Percentiles rank a stretch among this genome's conserved stretches.
These are phyloP conservation scores for Kernera saxatilis DNA, from an alignment of 345 rosid species.

Conservation along the genomic window DNA sequence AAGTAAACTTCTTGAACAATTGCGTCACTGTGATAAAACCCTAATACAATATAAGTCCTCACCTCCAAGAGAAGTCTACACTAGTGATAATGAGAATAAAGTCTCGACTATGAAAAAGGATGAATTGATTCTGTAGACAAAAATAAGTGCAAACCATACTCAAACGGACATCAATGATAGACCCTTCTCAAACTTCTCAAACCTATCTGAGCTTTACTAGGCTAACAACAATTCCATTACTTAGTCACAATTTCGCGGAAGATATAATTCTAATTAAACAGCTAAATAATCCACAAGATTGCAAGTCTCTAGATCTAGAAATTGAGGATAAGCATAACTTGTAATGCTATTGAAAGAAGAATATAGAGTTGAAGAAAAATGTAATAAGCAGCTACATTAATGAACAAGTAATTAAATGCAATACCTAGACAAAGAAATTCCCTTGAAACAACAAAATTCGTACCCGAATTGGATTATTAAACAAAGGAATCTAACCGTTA, in stretches of 20 bases:
- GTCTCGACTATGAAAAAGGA: not conserved
- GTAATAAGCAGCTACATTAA: not conserved
- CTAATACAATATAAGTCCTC: not conserved
- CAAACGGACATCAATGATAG: too few relatives aligned
- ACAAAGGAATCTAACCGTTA: too few relatives aligned
- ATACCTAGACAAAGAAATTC: not conserved
- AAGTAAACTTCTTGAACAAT: conserved; percentile 1
- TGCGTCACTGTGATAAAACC: not conserved
- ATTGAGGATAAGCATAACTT: not conserved
- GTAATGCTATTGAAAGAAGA: not conserved
- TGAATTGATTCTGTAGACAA: not conserved
- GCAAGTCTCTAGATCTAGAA: not conserved
- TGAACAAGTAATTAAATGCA: not conserved
- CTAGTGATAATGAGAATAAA: not conserved
- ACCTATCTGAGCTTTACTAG: not conserved
- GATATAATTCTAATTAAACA: not conserved
- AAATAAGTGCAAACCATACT: not conserved
- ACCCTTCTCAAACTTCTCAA: not conserved
- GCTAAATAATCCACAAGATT: not conserved
- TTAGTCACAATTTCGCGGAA: not conserved
- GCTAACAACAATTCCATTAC: not conserved
- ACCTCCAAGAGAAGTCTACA: not conserved
- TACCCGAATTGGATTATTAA: too few relatives aligned
- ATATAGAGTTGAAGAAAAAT: not conserved
- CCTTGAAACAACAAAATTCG: too few relatives aligned